phyloP scores from a whole-genome alignment of 805 yeast genomes.

The Metschnikowia koreensis region DNA sequence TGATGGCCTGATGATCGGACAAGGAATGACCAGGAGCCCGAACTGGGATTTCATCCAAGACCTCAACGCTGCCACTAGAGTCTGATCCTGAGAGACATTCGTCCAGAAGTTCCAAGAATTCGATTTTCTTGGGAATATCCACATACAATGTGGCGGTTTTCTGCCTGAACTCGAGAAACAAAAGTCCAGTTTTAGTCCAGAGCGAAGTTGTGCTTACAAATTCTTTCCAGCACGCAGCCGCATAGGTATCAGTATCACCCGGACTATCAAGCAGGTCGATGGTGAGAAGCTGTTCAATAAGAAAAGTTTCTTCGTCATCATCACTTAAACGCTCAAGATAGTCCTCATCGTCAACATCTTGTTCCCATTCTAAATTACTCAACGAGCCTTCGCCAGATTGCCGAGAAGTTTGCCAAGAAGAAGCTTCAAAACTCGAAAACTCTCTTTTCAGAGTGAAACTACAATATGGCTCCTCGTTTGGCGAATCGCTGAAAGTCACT shows the following conservation, averaged over 20 bases:
- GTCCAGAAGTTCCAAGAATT: background rate
- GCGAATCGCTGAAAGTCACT: background rate
- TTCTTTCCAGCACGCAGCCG: background rate
- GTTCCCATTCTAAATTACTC: background rate
- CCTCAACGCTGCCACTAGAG: background rate
- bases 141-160: background rate
- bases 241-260: background rate
- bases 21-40: background rate
- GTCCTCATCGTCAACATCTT: background rate
- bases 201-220: background rate
- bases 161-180: slow-evolving; percentile 2
- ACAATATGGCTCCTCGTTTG: background rate
- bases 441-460: background rate
- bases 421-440: background rate
- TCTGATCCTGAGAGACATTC: background rate
- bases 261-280: background rate
- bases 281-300: background rate
- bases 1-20: background rate
- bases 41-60: background rate
- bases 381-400: background rate
- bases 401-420: too few relatives aligned
- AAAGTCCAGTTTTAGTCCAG: slow-evolving; percentile 1
- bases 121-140: background rate
- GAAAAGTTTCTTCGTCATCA: background rate
- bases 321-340: background rate